A percentile compares a stretch with the other conserved stretches of the same genome.
These are phyloP conservation scores for Aspergillus baeticus DNA, from an alignment of 495 filamentous ascomycete genomes.

Conservation along the genomic window DNA sequence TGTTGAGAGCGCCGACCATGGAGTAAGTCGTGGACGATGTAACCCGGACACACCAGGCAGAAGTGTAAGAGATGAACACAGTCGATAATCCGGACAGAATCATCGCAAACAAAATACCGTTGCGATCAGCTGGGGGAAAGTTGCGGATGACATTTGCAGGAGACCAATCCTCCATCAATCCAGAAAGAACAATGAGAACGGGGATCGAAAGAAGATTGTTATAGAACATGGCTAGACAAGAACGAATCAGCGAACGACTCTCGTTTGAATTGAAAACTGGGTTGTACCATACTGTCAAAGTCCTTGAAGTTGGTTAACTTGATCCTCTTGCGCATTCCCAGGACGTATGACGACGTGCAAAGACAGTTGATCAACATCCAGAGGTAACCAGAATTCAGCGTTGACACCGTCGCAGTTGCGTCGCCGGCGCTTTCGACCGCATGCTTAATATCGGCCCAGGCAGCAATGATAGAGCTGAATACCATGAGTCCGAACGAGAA, in stretches of 20 bases:
- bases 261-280: background rate
- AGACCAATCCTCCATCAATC: constrained; percentile 91
- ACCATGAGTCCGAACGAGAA: constrained; percentile 99
- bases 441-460: constrained; percentile 96
- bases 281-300: constrained; percentile 81
- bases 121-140: constrained; percentile 78
- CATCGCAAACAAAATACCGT: constrained; percentile 80
- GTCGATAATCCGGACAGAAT: constrained; percentile 89
- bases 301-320: constrained; percentile 99
- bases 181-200: constrained; percentile 77
- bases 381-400: constrained; percentile 91
- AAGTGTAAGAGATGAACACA: constrained; percentile 98
- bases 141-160: constrained; percentile 77
- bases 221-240: constrained; percentile 89
- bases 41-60: constrained; percentile 96
- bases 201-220: constrained; percentile 99
- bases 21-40: constrained; percentile 96
- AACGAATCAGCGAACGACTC: constrained; percentile 23
- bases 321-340: constrained; percentile 97
- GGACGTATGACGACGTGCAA: constrained; percentile 85
- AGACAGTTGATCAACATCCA: constrained; percentile 99
- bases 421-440: constrained; percentile 63
- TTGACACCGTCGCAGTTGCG: constrained; percentile 74
- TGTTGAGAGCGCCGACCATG: constrained; percentile 98
- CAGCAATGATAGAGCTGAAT: constrained; percentile 87